Base-by-base conservation (phyloP, 2,329 filamentous ascomycete species). In the Albophoma yamanashiensis region DNA sequence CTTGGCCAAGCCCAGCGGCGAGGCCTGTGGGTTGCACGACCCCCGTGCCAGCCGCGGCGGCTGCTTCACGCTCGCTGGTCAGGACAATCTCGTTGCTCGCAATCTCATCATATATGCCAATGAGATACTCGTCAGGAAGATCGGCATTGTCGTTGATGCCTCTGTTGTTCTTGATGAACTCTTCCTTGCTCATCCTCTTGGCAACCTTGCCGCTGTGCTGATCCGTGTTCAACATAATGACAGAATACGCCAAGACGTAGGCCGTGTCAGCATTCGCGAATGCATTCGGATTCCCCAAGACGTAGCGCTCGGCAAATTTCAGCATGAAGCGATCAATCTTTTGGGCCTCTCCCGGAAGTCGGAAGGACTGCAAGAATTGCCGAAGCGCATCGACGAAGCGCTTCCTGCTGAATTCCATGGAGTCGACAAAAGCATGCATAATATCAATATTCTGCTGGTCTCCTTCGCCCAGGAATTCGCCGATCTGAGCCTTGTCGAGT, bases 291-390 rank as follows among this genome's bases (percentile, higher is more conserved):
- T 99, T 99, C 38, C 92, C 92, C 62, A 88, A 89, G 58, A 96
- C 89, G 72, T 99, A 99, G 62, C 93, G 87, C 73, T 97, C 93
- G 12, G 94, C 94, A 75, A 97, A 99, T 73, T 99, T 99, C 65
- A 99, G 79, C 94, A 99, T 97, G 75, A 97, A 96, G 56, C 94
- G 90, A 84, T 99, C 94, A 66, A 99, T 99, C 78, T 99, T 99
- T 71, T 99, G 94, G 0, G 92, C 92, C 74, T 99, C 94, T 62
- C 94, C 94, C 0, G 94, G 94, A 17, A 99, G 79, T 63, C 94
- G 89, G 79, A 99, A 99, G 36, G 91, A 89, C 72, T 99, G 94
- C 15, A 99, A 78, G 68, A 99, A 99, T 61, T 91, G 87, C 43
- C 94, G 86, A 34, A 99, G 77, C 17, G 94, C 89, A 73, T 97